Conservation (phyloP, 2,329 filamentous ascomycete genomes). For the Fusarium xyrophilum region DNA sequence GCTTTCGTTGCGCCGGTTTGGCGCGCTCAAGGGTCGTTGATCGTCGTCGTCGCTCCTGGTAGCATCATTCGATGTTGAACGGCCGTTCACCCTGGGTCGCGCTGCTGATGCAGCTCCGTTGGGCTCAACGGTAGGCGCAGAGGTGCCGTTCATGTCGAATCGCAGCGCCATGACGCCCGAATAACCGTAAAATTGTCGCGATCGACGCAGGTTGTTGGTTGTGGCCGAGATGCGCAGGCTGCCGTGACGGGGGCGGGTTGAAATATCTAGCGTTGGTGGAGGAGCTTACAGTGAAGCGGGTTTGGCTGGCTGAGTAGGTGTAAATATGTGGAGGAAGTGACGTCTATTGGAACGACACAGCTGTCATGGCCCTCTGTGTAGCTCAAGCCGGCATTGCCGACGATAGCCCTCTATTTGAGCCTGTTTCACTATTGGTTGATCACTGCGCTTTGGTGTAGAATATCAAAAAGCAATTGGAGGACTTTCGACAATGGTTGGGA, state of each 20-base stretch:
- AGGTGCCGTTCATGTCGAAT: constrained; percentile 45
- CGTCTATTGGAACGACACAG: constrained; percentile 39
- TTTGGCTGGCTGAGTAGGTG: constrained; percentile 20
- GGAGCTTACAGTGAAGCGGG: constrained; percentile 35
- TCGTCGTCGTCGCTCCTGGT: constrained; percentile 42
- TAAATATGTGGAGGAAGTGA: constrained; percentile 39
- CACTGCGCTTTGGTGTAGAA: neutral
- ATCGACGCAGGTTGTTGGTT: constrained; percentile 22
- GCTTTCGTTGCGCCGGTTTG: constrained; percentile 51
- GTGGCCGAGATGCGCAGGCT: constrained; percentile 35
- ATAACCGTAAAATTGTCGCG: constrained; percentile 34
- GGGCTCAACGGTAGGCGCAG: constrained; percentile 37
- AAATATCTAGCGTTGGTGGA: constrained; percentile 36
- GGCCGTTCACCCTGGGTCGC: constrained; percentile 41
- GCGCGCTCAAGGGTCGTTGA: constrained; percentile 55
- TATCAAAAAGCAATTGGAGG: neutral
- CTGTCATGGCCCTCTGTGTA: constrained; percentile 37
- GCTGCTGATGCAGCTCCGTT: constrained; percentile 39
- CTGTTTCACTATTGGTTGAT: constrained; percentile 3
- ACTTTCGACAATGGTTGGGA: constrained; percentile 6
- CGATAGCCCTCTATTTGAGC: constrained; percentile 20
- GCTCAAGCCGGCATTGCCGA: constrained; percentile 39
- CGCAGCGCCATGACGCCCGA: constrained; percentile 44
- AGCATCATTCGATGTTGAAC: constrained; percentile 41
- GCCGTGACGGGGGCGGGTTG: constrained; percentile 32